Conservation (phyloP, 495 filamentous ascomycete species). For the Tuber umbilicatum region DNA sequence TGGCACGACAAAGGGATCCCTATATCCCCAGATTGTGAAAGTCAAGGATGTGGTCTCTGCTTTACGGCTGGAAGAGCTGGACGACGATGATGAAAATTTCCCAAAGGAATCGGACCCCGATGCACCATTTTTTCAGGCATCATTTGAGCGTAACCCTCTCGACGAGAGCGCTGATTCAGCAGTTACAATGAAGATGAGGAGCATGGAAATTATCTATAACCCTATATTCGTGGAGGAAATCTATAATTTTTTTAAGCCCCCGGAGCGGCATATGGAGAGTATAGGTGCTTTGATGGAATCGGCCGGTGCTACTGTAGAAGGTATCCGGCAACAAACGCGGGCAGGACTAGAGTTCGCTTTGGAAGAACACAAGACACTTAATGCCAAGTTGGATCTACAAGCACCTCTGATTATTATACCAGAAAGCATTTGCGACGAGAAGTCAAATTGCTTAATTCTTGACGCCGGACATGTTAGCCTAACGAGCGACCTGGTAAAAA, state of each 20-base stretch:
- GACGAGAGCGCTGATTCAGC: conserved; percentile 87
- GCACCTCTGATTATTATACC: conserved; percentile 94
- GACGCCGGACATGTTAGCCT: conserved; percentile 94
- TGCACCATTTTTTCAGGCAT: conserved; percentile 82
- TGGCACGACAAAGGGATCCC: conserved; percentile 80
- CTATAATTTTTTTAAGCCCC: conserved; percentile 89
- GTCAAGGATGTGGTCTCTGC: conserved; percentile 68
- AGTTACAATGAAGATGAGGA: conserved; percentile 83
- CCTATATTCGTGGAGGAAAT: conserved; percentile 84
- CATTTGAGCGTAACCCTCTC: conserved; percentile 89
- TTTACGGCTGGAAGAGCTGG: conserved; percentile 57
- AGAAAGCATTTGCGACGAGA: conserved; percentile 74
- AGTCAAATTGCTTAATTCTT: conserved; percentile 78
- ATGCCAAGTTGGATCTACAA: conserved; percentile 90
- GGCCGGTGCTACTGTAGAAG: conserved; percentile 90
- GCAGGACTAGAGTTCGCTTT: conserved; percentile 93
- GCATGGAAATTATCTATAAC: conserved; percentile 95
- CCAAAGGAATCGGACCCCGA: conserved; percentile 46
- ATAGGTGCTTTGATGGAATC: conserved; percentile 90
- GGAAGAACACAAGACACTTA: conserved; percentile 94
- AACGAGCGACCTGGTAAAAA: conserved; percentile 86
- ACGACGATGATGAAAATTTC: conserved; percentile 46
- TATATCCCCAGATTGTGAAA: conserved; percentile 87
- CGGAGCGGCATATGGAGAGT: conserved; percentile 95
- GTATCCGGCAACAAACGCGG: conserved; percentile 85